These are phyloP conservation scores for Cenococcum geophilum DNA, from an alignment of 495 filamentous ascomycete genomes.

Conservation along the genomic window DNA sequence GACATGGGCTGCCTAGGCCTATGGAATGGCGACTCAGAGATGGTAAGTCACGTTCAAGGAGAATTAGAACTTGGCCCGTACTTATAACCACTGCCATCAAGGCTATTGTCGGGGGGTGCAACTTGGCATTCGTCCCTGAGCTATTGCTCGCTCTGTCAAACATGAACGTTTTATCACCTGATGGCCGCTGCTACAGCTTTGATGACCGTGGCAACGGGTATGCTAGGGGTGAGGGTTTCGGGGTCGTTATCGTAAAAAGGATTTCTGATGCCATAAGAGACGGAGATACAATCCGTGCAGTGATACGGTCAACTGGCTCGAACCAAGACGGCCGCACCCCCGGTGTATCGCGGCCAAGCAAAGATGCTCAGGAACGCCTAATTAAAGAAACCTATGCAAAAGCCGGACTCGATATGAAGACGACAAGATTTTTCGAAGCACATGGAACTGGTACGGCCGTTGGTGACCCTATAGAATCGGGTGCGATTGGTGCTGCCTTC, in stretches of 20 bases:
- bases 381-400: not conserved
- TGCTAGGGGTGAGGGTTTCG: constrained; percentile 20
- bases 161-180: constrained; percentile 17
- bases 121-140: too few species aligned
- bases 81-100: too few species aligned
- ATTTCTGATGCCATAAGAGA: constrained; percentile 29
- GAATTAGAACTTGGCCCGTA: too few species aligned
- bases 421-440: not conserved
- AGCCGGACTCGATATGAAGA: constrained; percentile 27
- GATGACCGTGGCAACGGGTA: constrained; percentile 19
- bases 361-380: not conserved
- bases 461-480: constrained; percentile 54
- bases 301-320: constrained; percentile 40
- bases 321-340: constrained; percentile 46
- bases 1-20: constrained; percentile 2
- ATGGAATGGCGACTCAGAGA: not conserved
- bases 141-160: too few species aligned
- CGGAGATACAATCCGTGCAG: constrained; percentile 40
- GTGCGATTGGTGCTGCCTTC: constrained; percentile 41
- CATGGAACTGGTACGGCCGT: constrained; percentile 8
- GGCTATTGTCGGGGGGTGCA: constrained; percentile 1
- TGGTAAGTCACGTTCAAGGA: not conserved
- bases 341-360: not conserved
- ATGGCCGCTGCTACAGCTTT: constrained; percentile 20
- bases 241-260: constrained; percentile 32